A percentile compares a stretch with the other conserved stretches of the same genome.
phyloP scores from a whole-genome alignment of 805 yeast species.

The Pichia phayaonensis region DNA sequence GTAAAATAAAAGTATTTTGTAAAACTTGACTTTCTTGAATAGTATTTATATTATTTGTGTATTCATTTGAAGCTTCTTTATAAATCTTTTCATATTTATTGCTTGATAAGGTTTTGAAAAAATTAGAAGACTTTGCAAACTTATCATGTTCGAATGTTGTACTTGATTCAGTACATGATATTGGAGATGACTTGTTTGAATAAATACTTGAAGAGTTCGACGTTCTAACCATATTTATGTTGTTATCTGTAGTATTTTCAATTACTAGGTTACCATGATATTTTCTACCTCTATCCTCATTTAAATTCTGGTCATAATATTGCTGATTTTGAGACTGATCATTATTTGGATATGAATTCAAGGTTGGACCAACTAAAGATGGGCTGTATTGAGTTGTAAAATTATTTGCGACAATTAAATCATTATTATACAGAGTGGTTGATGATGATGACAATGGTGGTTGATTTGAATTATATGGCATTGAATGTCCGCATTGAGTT shows the following conservation, averaged over 20 bases:
- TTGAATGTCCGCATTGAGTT: not conserved
- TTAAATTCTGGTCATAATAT: not conserved
- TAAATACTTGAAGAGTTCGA: not conserved
- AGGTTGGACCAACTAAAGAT: not conserved
- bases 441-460: not conserved
- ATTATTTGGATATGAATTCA: not conserved
- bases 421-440: not conserved
- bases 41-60: not conserved
- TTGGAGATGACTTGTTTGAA: not conserved
- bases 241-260: not conserved
- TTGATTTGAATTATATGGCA: not conserved
- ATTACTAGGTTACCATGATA: not conserved
- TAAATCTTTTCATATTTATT: not conserved
- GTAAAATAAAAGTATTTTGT: not conserved
- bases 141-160: not conserved
- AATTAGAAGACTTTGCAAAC: not conserved
- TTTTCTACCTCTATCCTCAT: not conserved
- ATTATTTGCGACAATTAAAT: too few relatives aligned
- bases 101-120: not conserved
- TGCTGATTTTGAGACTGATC: not conserved
- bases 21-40: not conserved
- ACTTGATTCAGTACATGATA: not conserved
- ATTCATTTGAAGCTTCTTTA: not conserved
- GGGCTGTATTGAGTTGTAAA: not conserved
- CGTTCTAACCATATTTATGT: not conserved